Conservation (phyloP, 345 rosid species). For the Jatropha curcas region DNA sequence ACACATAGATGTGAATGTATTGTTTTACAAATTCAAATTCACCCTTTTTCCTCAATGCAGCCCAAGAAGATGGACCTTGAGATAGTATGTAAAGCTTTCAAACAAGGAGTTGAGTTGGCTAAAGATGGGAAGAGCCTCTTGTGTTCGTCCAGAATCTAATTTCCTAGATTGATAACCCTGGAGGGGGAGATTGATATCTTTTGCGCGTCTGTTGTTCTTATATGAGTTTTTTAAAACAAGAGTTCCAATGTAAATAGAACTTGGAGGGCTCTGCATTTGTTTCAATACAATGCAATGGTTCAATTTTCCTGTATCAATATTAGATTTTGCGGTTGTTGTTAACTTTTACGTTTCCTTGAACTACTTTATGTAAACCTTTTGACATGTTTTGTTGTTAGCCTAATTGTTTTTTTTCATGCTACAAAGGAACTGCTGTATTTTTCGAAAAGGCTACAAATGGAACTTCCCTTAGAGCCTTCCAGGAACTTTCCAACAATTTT, state of each 20-base stretch:
- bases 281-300: slow-evolving; percentile 6
- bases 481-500: neutral
- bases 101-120: slow-evolving; percentile 10
- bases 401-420: too few relatives aligned
- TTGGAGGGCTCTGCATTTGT: slow-evolving; percentile 12
- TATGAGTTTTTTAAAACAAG: slow-evolving; percentile 9
- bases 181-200: slow-evolving; percentile 9
- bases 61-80: slow-evolving; percentile 72
- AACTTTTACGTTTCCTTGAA: neutral
- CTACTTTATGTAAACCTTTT: neutral
- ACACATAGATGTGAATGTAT: too few relatives aligned
- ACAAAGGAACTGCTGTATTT: neutral
- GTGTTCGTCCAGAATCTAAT: neutral
- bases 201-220: slow-evolving; percentile 8
- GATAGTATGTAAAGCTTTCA: neutral
- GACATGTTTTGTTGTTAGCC: neutral
- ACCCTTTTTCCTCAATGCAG: slow-evolving; percentile 37
- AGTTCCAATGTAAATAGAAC: slow-evolving; percentile 38
- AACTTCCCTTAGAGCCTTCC: neutral
- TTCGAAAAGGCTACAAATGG: neutral
- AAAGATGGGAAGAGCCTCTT: neutral
- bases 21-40: slow-evolving; percentile 1
- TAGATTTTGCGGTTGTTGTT: neutral
- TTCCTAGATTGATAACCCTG: neutral
- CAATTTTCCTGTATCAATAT: slow-evolving; percentile 20